These are phyloP conservation scores for Obba rivulosa DNA, from an alignment of 768 basidiomycete species.

Conservation along the genomic window DNA sequence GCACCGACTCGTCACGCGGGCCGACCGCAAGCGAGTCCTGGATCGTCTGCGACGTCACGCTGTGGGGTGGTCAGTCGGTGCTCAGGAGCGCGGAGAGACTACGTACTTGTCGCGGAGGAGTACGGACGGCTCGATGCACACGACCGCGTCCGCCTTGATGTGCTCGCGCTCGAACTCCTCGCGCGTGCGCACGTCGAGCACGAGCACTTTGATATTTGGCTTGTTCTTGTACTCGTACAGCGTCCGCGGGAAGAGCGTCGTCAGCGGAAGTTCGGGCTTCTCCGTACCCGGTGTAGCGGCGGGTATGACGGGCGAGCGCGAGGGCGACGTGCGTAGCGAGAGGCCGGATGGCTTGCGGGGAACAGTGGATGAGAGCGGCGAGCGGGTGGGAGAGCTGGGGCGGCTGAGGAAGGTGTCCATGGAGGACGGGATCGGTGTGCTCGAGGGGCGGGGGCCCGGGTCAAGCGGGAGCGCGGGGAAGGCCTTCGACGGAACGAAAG, in stretches of 20 bases:
- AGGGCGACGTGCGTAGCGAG: conserved; percentile 30
- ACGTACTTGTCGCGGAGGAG: conserved; percentile 64
- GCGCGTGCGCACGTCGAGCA: conserved; percentile 80
- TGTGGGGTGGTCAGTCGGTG: conserved; percentile 23
- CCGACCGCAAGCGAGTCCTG: conserved; percentile 71
- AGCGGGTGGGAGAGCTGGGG: conserved; percentile 43
- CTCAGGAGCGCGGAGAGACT: not conserved
- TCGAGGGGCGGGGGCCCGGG: conserved; percentile 54
- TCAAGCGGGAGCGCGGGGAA: conserved; percentile 43
- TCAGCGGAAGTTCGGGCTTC: conserved; percentile 51
- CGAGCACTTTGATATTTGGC: conserved; percentile 49
- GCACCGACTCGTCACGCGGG: conserved; percentile 60
- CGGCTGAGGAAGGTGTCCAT: conserved; percentile 54
- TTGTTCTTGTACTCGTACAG: conserved; percentile 53
- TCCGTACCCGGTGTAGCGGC: conserved; percentile 21
- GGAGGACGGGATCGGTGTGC: conserved; percentile 61
- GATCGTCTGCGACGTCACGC: conserved; percentile 59
- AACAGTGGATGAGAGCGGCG: conserved; percentile 35
- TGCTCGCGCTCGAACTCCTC: conserved; percentile 72
- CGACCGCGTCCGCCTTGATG: conserved; percentile 60
- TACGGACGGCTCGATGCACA: conserved; percentile 84
- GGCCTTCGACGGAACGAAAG: conserved; percentile 15
- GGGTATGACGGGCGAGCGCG: conserved; percentile 26
- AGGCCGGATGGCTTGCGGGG: conserved; percentile 39
- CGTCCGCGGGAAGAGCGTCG: conserved; percentile 53